Evolutionary conservation across 2,329 filamentous ascomycete genomes (phyloP), one percentile per base, ranked within the genome.

Genomic region (Penicillium capsulatum): DNA sequence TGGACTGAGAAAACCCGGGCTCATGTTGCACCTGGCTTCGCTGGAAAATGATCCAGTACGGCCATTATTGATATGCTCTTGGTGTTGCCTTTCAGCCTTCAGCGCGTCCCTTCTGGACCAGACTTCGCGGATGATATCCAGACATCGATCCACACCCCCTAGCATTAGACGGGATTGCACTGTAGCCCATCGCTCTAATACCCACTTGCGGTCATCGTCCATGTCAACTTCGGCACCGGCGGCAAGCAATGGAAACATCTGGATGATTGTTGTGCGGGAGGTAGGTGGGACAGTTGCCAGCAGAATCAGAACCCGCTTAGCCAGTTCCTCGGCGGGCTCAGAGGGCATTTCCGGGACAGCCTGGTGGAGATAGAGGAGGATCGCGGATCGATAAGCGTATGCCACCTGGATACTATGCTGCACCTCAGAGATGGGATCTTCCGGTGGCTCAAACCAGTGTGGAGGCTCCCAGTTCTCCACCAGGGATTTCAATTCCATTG

Each of bases 331-430:
- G 0, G 78, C 72, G 2, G 74, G 67, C 29, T 75, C 67, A 2
- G 75, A 82, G 2, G 80, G 79, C 14, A 85, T 75, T 49, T 84
- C 80, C 0, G 82, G 82, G 0, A 86, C 79, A 1, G 81, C 78
- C 60, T 83, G 79, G 45, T 84, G 80, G 2, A 84, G 70, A 51
- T 84, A 82, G 3, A 84, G 67, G 7, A 84, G 60, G 0, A 79
- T 83, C 4, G 81, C 80, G 66, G 76, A 81, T 24, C 80, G 78
- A 55, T 84, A 84, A 2, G 81, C 80, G 51, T 80, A 73, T 0
- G 81, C 81, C 0, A 80, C 83, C 54, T 81, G 79, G 29, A 83
- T 66, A n/a, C 77, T 76, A 54, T 84, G 79, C 45, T 78, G 72
- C 1, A 82, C 74, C 34, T 77, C 75, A 0, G 75, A 79, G 0